Evolutionary conservation across 2,329 filamentous ascomycete species (phyloP).

Genomic region (Aspergillus novoparasiticus): DNA sequence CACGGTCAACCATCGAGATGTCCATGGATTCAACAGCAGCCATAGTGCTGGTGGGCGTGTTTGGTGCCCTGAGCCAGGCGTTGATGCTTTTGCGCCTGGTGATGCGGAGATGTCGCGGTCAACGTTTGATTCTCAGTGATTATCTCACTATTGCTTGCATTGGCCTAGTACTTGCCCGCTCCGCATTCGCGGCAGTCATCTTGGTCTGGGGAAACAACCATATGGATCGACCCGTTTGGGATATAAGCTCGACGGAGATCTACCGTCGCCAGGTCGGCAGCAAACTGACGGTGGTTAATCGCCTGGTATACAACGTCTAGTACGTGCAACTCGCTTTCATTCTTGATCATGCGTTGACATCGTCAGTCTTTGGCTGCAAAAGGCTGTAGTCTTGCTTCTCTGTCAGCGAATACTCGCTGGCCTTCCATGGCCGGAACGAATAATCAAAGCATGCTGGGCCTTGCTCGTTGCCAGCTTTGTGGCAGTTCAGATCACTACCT

Average conservation of each 20-base stretch:
- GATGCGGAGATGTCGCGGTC: slow-evolving; percentile 13
- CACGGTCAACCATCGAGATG: slow-evolving; percentile 1
- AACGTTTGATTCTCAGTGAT: slow-evolving; percentile 17
- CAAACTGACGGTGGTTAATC: slow-evolving; percentile 5
- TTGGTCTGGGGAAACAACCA: slow-evolving; percentile 11
- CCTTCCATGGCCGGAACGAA: slow-evolving; percentile 15
- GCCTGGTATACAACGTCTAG: slow-evolving; percentile 12
- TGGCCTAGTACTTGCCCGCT: slow-evolving; percentile 6
- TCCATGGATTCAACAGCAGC: background rate
- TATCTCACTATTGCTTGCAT: slow-evolving; percentile 16
- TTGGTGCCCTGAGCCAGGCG: slow-evolving; percentile 9
- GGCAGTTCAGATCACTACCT: slow-evolving; percentile 1
- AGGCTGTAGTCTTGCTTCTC: slow-evolving; percentile 14
- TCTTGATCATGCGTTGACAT: background rate
- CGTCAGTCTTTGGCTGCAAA: slow-evolving; percentile 17
- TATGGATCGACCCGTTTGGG: background rate
- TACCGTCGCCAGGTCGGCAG: slow-evolving; percentile 9
- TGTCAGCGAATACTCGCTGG: slow-evolving; percentile 13
- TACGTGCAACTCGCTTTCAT: background rate
- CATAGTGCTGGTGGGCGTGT: slow-evolving; percentile 9
- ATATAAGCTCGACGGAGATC: background rate
- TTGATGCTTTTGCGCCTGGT: slow-evolving; percentile 14
- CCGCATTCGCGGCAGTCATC: slow-evolving; percentile 7
- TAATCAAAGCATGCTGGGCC: slow-evolving; percentile 13
- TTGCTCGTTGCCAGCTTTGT: slow-evolving; percentile 7